Evolutionary conservation across 2,329 filamentous ascomycete species (phyloP), one percentile per base, ranked within the genome.

Genomic region (Trichoderma afroharzianum): DNA sequence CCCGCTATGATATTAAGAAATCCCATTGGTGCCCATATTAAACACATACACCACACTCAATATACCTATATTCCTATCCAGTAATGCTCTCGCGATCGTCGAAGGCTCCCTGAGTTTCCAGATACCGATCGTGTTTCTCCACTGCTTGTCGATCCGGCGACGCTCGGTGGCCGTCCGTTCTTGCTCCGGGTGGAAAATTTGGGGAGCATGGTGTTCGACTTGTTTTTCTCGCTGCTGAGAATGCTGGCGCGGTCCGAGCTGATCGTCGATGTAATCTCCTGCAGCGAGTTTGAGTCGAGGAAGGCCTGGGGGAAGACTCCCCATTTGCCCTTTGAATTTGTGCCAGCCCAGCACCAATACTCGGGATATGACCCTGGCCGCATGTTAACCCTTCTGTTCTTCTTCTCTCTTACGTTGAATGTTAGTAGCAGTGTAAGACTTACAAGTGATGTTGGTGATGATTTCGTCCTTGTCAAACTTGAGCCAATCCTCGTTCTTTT

Each of bases 391-490:
- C 5, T 26, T 18, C 28, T 18, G 15, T 14, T 39, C 21, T 53
- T 26, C 24, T 21, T 43, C 21, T n/a, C 36, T n/a, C 3, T 5
- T 26, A 24, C 4, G 36, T 3, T 15, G 26, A 1, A 24, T 68
- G 39, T 32, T 8, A 7, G n/a, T 12, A 59, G 15, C 2, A 11
- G 43, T n/a, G 4, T 21, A 15, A 6, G 14, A 83, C 85, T 82
- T 76, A 86, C 86, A 88, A 67, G 81, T 82, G 28, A 88, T 93
- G 80, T 91, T 93, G 74, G 85, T 89, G 18, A 92, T 91, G 3
- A 85, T 83, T 73, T 93, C 91, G 24, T 88, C 88, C 77, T 90
- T 91, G 33, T 91, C 89, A 76, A 93, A 88, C 74, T 81, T 84
- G n/a, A 89, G 80, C 87, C 87, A 89, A 12, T 83, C 78, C 32